Percentiles rank a stretch among this genome's conserved stretches.
These are phyloP conservation scores for Podospora sp. DNA, from an alignment of 495 filamentous ascomycete species.

Conservation along the genomic window DNA sequence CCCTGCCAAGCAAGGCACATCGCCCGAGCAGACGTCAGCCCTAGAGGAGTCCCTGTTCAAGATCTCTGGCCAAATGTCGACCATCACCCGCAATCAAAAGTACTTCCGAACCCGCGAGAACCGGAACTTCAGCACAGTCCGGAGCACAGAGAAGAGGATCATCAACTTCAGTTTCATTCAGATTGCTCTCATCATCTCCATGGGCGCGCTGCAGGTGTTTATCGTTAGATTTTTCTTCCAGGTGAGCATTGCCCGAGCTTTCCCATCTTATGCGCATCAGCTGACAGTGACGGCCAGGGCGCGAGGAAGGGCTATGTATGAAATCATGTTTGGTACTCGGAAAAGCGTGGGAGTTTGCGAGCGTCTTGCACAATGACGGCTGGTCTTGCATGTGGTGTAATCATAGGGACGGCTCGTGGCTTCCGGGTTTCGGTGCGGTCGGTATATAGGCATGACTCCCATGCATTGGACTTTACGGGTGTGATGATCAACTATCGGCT, in stretches of 20 bases:
- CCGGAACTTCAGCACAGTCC: conserved; percentile 96
- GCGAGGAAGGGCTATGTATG: conserved; percentile 63
- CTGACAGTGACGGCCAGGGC: conserved; percentile 43
- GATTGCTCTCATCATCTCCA: conserved; percentile 86
- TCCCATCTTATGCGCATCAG: not conserved
- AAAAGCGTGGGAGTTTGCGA: conserved; percentile 24
- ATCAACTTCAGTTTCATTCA: conserved; percentile 98
- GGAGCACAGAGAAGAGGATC: conserved; percentile 92
- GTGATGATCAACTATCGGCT: conserved; percentile 22
- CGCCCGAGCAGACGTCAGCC: conserved; percentile 85
- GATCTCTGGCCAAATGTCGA: conserved; percentile 90
- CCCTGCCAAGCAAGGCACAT: conserved; percentile 87
- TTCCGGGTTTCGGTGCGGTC: conserved; percentile 12
- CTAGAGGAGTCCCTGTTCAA: conserved; percentile 97
- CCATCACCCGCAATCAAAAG: conserved; percentile 95
- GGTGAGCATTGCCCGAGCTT: conserved; percentile 42
- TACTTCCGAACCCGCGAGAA: conserved; percentile 99
- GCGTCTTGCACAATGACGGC: conserved; percentile 30
- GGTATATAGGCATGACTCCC: conserved; percentile 14
- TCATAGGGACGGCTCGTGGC: conserved; percentile 32
- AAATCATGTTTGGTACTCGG: conserved; percentile 21
- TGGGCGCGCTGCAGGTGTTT: conserved; percentile 97
- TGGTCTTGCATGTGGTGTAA: conserved; percentile 31
- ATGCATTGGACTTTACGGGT: conserved; percentile 8
- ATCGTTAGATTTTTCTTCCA: conserved; percentile 99